phyloP scores from a whole-genome alignment of 2,329 filamentous ascomycete species.

The Exophiala xenobiotica region DNA sequence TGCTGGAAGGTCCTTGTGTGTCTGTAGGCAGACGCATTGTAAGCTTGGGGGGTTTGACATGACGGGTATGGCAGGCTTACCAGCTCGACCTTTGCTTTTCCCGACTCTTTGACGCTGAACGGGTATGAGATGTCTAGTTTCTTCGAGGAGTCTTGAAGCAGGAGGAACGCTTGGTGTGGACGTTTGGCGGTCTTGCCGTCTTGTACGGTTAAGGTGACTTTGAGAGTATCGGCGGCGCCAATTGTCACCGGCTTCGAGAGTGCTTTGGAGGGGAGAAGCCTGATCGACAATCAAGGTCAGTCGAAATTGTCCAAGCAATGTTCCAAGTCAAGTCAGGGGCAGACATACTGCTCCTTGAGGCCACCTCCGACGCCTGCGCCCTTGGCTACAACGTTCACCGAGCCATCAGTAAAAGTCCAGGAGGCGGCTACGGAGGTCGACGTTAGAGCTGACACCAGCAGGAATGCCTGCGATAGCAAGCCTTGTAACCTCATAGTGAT shows the following conservation, averaged over 20 bases:
- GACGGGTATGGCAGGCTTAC: constrained; percentile 52
- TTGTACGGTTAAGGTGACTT: constrained; percentile 76
- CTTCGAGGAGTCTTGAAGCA: constrained; percentile 70
- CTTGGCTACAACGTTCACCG: constrained; percentile 59
- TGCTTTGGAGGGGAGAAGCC: constrained; percentile 59
- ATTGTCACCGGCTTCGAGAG: constrained; percentile 66
- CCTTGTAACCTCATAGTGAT: constrained; percentile 20
- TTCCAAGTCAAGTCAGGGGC: background rate
- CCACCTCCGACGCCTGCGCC: constrained; percentile 54
- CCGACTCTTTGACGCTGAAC: constrained; percentile 78
- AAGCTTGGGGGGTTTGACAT: too few relatives aligned
- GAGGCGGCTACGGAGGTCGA: constrained; percentile 45
- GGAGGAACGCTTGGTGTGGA: constrained; percentile 90
- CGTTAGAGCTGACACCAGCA: constrained; percentile 17
- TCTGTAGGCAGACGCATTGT: constrained; percentile 53
- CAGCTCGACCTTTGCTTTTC: constrained; percentile 81
- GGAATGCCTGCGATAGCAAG: constrained; percentile 16
- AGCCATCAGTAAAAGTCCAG: constrained; percentile 66
- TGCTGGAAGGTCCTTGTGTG: constrained; percentile 81
- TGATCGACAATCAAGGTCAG: constrained; percentile 36
- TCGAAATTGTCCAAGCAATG: background rate
- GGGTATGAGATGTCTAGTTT: constrained; percentile 86
- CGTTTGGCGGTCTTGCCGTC: constrained; percentile 76
- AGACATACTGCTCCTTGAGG: constrained; percentile 56
- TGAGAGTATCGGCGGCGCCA: constrained; percentile 69